A percentile compares a stretch with the other conserved stretches of the same genome.
Evolutionary conservation across 1,139 yeast genomes (phyloP).

Genomic region (Pichia cactophila): DNA sequence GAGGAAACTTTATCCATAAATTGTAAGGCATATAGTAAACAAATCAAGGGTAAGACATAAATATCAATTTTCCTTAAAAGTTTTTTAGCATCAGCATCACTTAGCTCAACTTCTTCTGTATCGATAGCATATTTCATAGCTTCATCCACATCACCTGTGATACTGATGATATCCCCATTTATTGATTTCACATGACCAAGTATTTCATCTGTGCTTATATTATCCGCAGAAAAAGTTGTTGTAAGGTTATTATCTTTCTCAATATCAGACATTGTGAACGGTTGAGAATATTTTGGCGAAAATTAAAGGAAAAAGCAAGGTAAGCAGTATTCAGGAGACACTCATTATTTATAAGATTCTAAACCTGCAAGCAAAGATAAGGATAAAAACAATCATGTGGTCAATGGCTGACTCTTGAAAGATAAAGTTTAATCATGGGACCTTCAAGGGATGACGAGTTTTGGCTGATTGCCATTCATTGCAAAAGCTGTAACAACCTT

Average conservation of each 20-base stretch:
- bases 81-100: conserved; percentile 27
- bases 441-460: too few relatives aligned
- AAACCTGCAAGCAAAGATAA: too few relatives aligned
- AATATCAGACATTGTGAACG: not conserved
- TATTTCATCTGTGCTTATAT: conserved; percentile 25
- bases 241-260: conserved; percentile 3
- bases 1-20: conserved; percentile 60
- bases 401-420: too few relatives aligned
- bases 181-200: conserved; percentile 30
- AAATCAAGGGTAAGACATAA: conserved; percentile 47
- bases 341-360: too few relatives aligned
- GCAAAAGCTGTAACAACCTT: too few relatives aligned
- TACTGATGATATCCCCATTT: conserved; percentile 27
- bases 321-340: too few relatives aligned
- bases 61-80: conserved; percentile 48
- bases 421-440: too few relatives aligned
- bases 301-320: too few relatives aligned
- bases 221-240: conserved; percentile 26
- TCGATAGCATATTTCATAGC: conserved; percentile 26
- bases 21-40: conserved; percentile 49
- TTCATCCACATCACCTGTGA: conserved; percentile 30
- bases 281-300: not conserved
- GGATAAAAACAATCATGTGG: too few relatives aligned
- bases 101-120: conserved; percentile 21
- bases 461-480: too few relatives aligned